Conservation (phyloP, 805 yeast genomes). For the Scheffersomyces stipitis region DNA sequence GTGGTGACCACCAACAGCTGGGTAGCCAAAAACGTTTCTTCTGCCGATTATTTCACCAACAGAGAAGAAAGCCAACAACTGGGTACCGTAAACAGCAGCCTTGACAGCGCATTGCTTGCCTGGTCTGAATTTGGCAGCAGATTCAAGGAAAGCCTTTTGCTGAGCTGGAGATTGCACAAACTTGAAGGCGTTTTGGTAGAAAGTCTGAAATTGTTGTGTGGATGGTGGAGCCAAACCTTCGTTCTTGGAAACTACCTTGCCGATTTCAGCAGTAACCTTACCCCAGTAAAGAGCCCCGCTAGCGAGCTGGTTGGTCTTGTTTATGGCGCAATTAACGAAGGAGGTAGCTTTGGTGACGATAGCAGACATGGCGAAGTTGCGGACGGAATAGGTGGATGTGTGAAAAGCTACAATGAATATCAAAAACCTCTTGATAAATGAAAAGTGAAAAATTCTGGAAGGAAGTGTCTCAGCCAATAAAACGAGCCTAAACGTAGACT, state of each 20-base stretch:
- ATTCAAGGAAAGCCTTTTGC: constrained; percentile 58
- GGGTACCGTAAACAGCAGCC: constrained; percentile 76
- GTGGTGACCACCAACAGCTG: constrained; percentile 50
- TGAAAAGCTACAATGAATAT: constrained; percentile 7
- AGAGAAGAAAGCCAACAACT: constrained; percentile 86
- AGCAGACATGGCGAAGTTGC: constrained; percentile 36
- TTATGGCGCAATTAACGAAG: constrained; percentile 32
- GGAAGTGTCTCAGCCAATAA: constrained; percentile 11
- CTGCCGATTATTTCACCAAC: constrained; percentile 97
- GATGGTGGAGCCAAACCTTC: constrained; percentile 95
- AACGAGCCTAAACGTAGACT: constrained; percentile 15
- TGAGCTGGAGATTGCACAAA: constrained; percentile 40
- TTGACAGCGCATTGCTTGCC: constrained; percentile 58
- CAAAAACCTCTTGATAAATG: too few relatives aligned
- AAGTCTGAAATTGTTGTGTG: constrained; percentile 69
- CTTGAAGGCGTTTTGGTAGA: constrained; percentile 52
- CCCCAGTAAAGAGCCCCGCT: constrained; percentile 78
- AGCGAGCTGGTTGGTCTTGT: constrained; percentile 38
- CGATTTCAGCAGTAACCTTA: constrained; percentile 62
- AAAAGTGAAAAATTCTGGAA: neutral
- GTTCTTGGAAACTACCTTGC: constrained; percentile 79
- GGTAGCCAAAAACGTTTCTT: constrained; percentile 90
- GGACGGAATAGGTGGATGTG: constrained; percentile 1
- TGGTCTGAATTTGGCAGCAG: constrained; percentile 45
- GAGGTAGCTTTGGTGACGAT: constrained; percentile 42